Conservation (phyloP, 1,139 yeast genomes). For the Taiozyma sp. region DNA sequence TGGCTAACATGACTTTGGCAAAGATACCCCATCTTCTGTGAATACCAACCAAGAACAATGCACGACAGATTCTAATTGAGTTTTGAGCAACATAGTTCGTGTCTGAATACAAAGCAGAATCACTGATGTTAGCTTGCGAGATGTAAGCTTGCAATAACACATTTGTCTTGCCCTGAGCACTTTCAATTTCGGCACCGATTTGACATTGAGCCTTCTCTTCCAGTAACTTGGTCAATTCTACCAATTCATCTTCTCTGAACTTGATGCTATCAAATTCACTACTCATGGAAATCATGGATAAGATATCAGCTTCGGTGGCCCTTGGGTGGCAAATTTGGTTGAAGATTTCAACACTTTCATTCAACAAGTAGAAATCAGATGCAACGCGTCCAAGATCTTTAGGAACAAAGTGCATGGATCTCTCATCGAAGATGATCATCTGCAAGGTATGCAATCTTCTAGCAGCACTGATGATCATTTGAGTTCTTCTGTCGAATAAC, state of each 20-base stretch:
- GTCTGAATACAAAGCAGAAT: constrained; percentile 82
- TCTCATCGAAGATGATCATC: constrained; percentile 91
- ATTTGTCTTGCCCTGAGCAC: constrained; percentile 85
- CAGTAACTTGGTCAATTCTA: constrained; percentile 61
- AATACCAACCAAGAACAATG: constrained; percentile 79
- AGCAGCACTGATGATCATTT: constrained; percentile 77
- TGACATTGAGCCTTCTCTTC: constrained; percentile 74
- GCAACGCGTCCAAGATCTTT: constrained; percentile 94
- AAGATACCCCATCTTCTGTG: constrained; percentile 88
- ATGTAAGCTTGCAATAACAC: constrained; percentile 84
- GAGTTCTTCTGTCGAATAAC: constrained; percentile 66
- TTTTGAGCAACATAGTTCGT: constrained; percentile 94
- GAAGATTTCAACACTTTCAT: constrained; percentile 85
- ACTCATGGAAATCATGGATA: constrained; percentile 88
- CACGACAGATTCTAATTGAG: constrained; percentile 88
- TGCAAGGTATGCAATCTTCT: constrained; percentile 76
- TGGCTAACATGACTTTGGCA: constrained; percentile 65
- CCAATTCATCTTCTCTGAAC: constrained; percentile 81
- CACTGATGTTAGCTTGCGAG: constrained; percentile 67
- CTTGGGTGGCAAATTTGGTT: constrained; percentile 78
- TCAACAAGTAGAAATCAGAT: constrained; percentile 84
- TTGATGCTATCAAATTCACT: constrained; percentile 91
- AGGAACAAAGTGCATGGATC: constrained; percentile 72
- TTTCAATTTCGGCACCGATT: constrained; percentile 70
- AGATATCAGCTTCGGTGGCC: constrained; percentile 89